Base-by-base conservation (phyloP, 495 filamentous ascomycete species). In the Collariella sp. region DNA sequence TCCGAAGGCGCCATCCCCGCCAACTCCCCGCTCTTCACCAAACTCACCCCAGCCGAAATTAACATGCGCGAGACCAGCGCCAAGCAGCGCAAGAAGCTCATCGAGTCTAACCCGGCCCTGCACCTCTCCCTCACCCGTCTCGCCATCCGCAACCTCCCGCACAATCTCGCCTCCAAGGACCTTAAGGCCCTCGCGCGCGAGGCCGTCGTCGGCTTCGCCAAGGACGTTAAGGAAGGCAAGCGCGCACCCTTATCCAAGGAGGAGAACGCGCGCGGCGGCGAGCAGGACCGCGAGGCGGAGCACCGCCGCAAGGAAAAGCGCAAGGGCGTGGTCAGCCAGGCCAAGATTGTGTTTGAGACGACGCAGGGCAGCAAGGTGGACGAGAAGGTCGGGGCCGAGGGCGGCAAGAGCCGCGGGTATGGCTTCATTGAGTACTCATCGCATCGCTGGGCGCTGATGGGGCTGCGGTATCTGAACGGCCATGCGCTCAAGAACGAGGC, bases 401-500 rank as follows among this genome's bases (percentile, higher is more conserved):
- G 81, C 19, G 89, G 93, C 35, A 79, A 89, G 64, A 89, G 84
- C 58, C 76, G 91, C 62, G 94, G 93, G 20, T 99, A 99, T 67
- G 93, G 94, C 11, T 99, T 99, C 70, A 86, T 99, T 53, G 93
- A 99, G 69, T 99, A 96, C 72, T 87, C 82, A 54, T 91, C 87
- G 29, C 93, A 99, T 61, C 85, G 93, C 26, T 88, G 86, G 74
- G 94, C 94, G 24, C 73, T 99, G 23, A 97, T 97, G 93, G 93
- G 91, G 18, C 72, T 99, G 54, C 74, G 93, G 29, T 96, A 86
- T 83, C 72, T 99, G 33, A 99, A 99, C 64, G 89, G 90, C 0
- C 86, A 91, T 61, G 77, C 83, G n/a, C 42, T 80, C 15, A 73
- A 77, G 55, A 73, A 67, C 41, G 61, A 71, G 23, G 58, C 55